Evolutionary conservation across 1,139 yeast species (phyloP).

Genomic region (Geotrichum carabidarum): DNA sequence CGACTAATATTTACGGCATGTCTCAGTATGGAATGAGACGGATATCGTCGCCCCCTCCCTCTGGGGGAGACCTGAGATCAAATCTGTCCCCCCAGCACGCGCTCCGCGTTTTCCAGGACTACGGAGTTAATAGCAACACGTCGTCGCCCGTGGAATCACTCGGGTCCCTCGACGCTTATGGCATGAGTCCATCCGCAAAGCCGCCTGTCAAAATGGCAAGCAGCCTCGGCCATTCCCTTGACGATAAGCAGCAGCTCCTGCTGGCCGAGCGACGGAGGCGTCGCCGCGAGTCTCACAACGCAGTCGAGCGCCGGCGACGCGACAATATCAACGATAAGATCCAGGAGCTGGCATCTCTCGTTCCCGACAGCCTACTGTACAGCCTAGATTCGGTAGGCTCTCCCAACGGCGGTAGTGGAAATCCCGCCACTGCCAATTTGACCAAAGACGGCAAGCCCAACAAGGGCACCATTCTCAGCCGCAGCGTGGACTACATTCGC

Average conservation of each 20-base stretch:
- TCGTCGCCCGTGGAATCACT: conserved; percentile 31
- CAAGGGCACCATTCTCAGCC: conserved; percentile 82
- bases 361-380: conserved; percentile 59
- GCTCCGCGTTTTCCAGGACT: conserved; percentile 16
- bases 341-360: conserved; percentile 65
- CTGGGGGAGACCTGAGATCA: conserved; percentile 16
- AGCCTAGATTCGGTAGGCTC: conserved; percentile 17
- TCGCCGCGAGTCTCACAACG: conserved; percentile 43
- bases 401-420: conserved; percentile 19
- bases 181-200: conserved; percentile 14
- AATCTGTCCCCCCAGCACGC: conserved; percentile 19
- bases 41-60: conserved; percentile 8
- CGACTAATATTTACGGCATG: conserved; percentile 1
- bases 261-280: conserved; percentile 39
- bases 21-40: conserved; percentile 19
- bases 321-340: conserved; percentile 88
- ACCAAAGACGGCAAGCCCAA: conserved; percentile 88
- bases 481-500: conserved; percentile 79
- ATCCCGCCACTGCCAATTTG: conserved; percentile 38
- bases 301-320: conserved; percentile 62
- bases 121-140: conserved; percentile 17
- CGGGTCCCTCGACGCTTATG: conserved; percentile 13
- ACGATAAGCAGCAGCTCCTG: conserved; percentile 24
- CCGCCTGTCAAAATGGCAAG: conserved; percentile 3
- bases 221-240: conserved; percentile 11